Evolutionary conservation across 768 basidiomycete genomes (phyloP), one percentile per base, ranked within the genome.

Genomic region (Rhizopogon vesiculosus): DNA sequence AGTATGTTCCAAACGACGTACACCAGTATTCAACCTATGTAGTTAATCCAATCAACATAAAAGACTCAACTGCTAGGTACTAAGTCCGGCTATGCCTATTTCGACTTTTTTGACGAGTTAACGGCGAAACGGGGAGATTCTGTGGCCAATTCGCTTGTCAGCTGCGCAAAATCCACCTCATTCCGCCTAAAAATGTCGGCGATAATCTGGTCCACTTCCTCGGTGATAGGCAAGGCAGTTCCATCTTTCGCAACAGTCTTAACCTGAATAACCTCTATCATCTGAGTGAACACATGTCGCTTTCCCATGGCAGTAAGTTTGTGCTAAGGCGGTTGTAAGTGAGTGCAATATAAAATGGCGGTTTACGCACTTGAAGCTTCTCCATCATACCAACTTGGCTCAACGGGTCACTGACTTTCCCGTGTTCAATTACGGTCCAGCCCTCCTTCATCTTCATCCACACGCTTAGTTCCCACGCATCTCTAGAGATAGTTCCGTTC

Each of bases 191-290:
- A 69, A 33, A 69, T 68, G 44, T 68, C 68, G 22, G 70, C 66
- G 29, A 69, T 58, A 42, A 71, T 68, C 19, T 55, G 54, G 54
- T 69, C 66, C 5, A 66, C 69, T 22, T 69, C 68, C n/a, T 64
- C 68, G 0, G 68, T 62, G 19, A 71, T 61, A 22, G 64, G 58
- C 3, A 68, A 43, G 1, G 62, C 55, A 42, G 22, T 44, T 28
- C 68, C 66, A 3, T 63, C 62, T 40, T 58, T 59, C 1, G 68
- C 46, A 46, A 71, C 19, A 5, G 69, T 69, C 38, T 71, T 69
- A 41, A 63, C 59, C 54, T 66, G 69, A 3, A 69, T 63, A 35
- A 68, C 69, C 41, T 69, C 69, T 61, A 71, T 70, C 61, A 69
- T 62, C 45, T 69, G 70, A 18, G 55, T 28, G 51, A 69, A 69